These are phyloP conservation scores for Melanopsichium pennsylvanicum DNA, from an alignment of 1,284 basidiomycete genomes.

Conservation along the genomic window DNA sequence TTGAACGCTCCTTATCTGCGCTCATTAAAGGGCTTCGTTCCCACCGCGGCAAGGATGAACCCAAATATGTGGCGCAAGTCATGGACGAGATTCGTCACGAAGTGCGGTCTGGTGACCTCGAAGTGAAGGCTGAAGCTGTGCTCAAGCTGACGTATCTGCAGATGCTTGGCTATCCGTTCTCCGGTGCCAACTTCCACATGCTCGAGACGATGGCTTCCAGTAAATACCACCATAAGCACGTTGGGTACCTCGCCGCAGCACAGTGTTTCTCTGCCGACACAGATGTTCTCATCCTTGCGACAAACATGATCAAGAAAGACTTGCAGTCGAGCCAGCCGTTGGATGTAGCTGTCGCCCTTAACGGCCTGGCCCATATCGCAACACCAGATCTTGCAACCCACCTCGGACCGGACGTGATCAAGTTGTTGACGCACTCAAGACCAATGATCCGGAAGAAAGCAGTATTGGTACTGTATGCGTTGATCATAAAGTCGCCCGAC, in stretches of 20 bases:
- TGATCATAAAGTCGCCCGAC: conserved; percentile 55
- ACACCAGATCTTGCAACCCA: conserved; percentile 88
- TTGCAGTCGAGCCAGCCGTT: conserved; percentile 76
- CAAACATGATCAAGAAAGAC: conserved; percentile 98
- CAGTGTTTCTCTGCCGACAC: conserved; percentile 94
- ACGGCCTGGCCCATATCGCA: conserved; percentile 86
- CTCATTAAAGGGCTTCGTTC: conserved; percentile 65
- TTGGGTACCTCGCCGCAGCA: conserved; percentile 92
- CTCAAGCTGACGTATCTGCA: conserved; percentile 96
- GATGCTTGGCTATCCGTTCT: conserved; percentile 77
- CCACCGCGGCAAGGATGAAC: conserved; percentile 66
- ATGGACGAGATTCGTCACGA: conserved; percentile 83
- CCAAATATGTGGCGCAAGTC: conserved; percentile 67
- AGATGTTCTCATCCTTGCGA: conserved; percentile 96
- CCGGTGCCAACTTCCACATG: conserved; percentile 74
- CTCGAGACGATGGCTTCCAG: conserved; percentile 97
- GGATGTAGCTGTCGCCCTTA: conserved; percentile 82
- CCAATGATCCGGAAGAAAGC: conserved; percentile 86
- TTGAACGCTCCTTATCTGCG: conserved; percentile 61
- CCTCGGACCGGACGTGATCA: conserved; percentile 82
- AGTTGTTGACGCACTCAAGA: conserved; percentile 89
- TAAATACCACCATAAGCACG: conserved; percentile 87
- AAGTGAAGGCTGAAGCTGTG: conserved; percentile 91
- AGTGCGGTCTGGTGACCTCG: conserved; percentile 92
- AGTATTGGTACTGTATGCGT: conserved; percentile 76